These are phyloP conservation scores for Protea cynaroides DNA, from an alignment of 164 flowering plant genomes.

Conservation along the genomic window DNA sequence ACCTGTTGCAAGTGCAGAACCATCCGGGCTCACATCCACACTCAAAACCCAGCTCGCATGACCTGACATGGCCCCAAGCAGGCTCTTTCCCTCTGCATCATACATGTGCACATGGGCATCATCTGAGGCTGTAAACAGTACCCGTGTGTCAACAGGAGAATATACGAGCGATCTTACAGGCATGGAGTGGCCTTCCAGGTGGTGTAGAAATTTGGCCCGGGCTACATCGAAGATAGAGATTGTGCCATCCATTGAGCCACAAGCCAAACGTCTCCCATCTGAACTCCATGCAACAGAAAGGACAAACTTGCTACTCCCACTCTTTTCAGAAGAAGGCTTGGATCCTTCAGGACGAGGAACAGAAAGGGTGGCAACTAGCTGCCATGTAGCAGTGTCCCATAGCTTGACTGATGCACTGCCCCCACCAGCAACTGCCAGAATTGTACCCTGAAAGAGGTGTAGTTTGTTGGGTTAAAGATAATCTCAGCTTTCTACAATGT, in stretches of 20 bases:
- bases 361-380: conserved; percentile 47
- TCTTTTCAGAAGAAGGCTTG: conserved; percentile 67
- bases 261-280: conserved; percentile 80
- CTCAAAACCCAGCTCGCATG: conserved; percentile 95
- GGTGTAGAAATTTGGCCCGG: conserved; percentile 82
- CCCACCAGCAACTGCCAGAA: conserved; percentile 96
- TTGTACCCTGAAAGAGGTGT: conserved; percentile 56
- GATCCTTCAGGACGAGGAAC: conserved; percentile 80
- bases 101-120: conserved; percentile 84
- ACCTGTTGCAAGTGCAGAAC: conserved; percentile 83
- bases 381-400: conserved; percentile 97
- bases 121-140: conserved; percentile 83
- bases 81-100: conserved; percentile 78
- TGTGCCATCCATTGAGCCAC: conserved; percentile 96
- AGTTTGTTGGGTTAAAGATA: not conserved
- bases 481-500: too few relatives aligned
- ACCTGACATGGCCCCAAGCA: conserved; percentile 82
- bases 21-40: conserved; percentile 91
- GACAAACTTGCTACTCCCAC: conserved; percentile 78
- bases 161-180: conserved; percentile 86
- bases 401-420: conserved; percentile 91
- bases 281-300: conserved; percentile 98
- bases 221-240: conserved; percentile 77
- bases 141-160: conserved; percentile 67
- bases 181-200: conserved; percentile 94